Conservation (phyloP, 345 rosid genomes). For the Eucalyptus erythrocorys region DNA sequence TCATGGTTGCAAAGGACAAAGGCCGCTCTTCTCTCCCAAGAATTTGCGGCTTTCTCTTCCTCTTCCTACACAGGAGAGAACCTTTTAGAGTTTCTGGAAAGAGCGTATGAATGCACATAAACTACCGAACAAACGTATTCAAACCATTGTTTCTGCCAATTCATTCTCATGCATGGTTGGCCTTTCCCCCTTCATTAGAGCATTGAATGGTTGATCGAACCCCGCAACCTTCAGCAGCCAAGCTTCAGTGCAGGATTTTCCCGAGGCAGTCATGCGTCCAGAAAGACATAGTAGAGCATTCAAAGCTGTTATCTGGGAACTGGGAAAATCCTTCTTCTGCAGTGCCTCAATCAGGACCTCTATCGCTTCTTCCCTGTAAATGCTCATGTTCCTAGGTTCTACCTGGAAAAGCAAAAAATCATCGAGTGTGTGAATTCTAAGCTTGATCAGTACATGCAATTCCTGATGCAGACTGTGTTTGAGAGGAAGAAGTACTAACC, state of each 20-base stretch:
- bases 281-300: conserved; percentile 37
- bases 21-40: conserved; percentile 54
- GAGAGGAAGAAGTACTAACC: conserved; percentile 11
- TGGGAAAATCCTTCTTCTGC: conserved; percentile 39
- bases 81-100: not conserved
- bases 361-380: conserved; percentile 60
- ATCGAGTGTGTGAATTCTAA: not conserved
- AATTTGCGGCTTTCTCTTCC: conserved; percentile 36
- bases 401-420: conserved; percentile 6
- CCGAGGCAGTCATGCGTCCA: conserved; percentile 31
- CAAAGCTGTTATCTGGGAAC: conserved; percentile 39
- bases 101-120: not conserved
- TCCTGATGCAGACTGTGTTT: not conserved
- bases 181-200: conserved; percentile 24
- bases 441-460: not conserved
- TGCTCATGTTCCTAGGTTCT: conserved; percentile 71
- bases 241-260: conserved; percentile 35
- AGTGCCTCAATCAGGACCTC: conserved; percentile 48
- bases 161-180: conserved; percentile 9
- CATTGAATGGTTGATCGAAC: conserved; percentile 38
- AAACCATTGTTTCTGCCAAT: conserved; percentile 24
- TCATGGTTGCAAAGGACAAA: conserved; percentile 57
- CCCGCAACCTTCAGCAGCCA: conserved; percentile 57
- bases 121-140: not conserved
- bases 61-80: conserved; percentile 14